Percentiles rank a stretch among this genome's conserved stretches.
Conservation (phyloP, 441 rosid genomes). For the Corymbia citriodora region DNA sequence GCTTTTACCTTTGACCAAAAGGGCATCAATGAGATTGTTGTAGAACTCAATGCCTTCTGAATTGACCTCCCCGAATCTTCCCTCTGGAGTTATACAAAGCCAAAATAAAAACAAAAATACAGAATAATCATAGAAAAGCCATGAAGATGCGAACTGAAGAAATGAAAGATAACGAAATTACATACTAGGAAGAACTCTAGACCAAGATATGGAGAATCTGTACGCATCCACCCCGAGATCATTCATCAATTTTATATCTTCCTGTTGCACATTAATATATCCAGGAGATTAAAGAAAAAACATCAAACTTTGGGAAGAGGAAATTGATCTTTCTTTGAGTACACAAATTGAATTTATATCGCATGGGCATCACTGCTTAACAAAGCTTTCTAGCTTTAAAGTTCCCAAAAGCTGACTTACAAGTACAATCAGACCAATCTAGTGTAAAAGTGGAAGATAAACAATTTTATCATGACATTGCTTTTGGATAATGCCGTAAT, state of each 20-base stretch:
- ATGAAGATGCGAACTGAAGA: background rate
- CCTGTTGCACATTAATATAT: background rate
- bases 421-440: background rate
- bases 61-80: conserved; percentile 6
- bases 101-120: background rate
- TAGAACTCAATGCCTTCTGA: conserved; percentile 4
- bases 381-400: background rate
- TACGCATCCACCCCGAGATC: conserved; percentile 2
- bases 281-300: background rate
- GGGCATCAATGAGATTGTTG: conserved; percentile 4
- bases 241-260: conserved; percentile 2
- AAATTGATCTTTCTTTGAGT: background rate
- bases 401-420: background rate
- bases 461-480: background rate
- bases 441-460: background rate
- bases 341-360: background rate
- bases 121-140: background rate
- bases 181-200: conserved; percentile 9
- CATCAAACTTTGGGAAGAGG: background rate
- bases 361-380: background rate
- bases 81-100: background rate
- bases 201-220: conserved; percentile 13
- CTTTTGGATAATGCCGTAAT: background rate
- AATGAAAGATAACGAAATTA: background rate
- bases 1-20: background rate